Base-by-base conservation (phyloP, 495 filamentous ascomycete species). In the Baudoinia panamericana region DNA sequence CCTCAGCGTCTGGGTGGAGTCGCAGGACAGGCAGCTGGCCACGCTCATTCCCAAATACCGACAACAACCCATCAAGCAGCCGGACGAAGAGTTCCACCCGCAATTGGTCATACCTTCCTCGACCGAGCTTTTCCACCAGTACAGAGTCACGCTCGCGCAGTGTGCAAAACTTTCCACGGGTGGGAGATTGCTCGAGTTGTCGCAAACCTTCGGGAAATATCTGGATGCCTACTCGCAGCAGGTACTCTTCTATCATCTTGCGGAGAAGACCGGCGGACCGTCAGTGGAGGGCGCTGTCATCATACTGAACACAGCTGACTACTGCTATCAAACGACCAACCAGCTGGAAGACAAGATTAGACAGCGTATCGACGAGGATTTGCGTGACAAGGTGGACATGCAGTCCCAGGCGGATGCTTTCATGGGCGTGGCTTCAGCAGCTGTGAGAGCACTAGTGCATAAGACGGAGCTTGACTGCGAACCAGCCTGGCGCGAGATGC, bases 291-390 rank as follows among this genome's bases (percentile, higher is more conserved):
- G 93, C 43, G 66, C 81, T 16, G 71, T 93, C 8, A 65, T 88
- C 0, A 83, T 96, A 4, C 67, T 97, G 30, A 97, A 96, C 57
- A 96, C 90, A 1, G 92, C 90, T 0, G 90, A 97, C 53, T 97
- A 96, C 60, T 96, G 92, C 70, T 87, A 95, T 55, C 76, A 73
- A 17, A 96, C 88, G 12, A 88, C 84, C 48, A 81, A 73, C 40
- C 88, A 94, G 50, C 64, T 97, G 1, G 87, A 94, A 56, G 86
- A 93, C 48, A 93, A 87, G 60, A 87, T 97, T 63, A 93, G 84
- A 61, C 75, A 76, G 45, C 72, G 82, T 4, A 80, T 97, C 46
- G 90, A 95, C 52, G 69, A 72, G 37, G 77, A 82, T 1, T 64
- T 93, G 34, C 74, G 74, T 26, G 60, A 73, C 24, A 76, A 69